A percentile compares a stretch with the other conserved stretches of the same genome.
Conservation (phyloP, 139 green algal species). For the Closterium sp. region DNA sequence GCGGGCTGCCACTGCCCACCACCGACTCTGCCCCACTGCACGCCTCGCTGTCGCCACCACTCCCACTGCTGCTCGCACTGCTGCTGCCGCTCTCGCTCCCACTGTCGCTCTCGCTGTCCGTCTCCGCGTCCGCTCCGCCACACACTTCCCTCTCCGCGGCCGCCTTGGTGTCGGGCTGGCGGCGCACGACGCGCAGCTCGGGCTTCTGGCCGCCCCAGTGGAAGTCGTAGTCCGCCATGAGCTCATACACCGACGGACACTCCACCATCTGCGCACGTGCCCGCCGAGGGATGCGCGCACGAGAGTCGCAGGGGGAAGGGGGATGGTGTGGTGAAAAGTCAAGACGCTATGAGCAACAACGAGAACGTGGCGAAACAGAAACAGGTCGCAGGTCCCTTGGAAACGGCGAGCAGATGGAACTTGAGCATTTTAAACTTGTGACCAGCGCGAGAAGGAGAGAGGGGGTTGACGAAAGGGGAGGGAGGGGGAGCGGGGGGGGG, state of each 20-base stretch:
- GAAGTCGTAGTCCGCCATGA: conserved; percentile 34
- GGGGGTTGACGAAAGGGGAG: neutral
- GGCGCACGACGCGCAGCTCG: conserved; percentile 23
- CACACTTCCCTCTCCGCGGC: neutral
- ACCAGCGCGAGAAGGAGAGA: no score
- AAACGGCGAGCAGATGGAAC: no score
- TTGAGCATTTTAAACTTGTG: no score
- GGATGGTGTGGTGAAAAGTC: neutral
- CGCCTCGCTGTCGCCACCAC: neutral
- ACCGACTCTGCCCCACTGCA: neutral
- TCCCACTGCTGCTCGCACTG: neutral
- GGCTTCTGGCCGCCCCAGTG: neutral
- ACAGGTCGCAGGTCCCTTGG: no score
- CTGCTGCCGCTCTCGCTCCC: neutral
- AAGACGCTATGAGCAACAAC: neutral
- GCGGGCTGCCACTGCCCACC: neutral
- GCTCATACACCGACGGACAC: conserved; percentile 36
- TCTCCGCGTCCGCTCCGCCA: neutral
- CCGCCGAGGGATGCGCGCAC: neutral
- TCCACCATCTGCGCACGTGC: conserved; percentile 27
- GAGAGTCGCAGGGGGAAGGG: neutral
- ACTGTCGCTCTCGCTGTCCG: neutral
- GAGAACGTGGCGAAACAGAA: neutral
- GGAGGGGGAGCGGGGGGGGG: neutral
- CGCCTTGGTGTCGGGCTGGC: neutral